Base-by-base conservation (phyloP, 2,329 filamentous ascomycete species). In the Monilinia fructigena region DNA sequence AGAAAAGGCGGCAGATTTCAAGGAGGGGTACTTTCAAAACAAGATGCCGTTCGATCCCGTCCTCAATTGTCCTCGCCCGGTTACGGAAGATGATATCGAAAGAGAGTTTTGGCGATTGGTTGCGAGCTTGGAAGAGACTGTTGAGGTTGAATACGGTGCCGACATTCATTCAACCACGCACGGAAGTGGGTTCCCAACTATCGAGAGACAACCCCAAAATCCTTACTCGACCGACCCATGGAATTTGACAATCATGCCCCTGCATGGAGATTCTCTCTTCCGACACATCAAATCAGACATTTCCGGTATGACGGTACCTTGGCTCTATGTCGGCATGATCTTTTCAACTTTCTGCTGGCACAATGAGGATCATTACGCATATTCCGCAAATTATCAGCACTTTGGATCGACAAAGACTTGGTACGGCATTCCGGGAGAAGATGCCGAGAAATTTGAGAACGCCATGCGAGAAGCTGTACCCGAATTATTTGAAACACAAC, bases 291-390 rank as follows among this genome's bases (percentile, higher is more conserved):
- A 98, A 77, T 92, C 94, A 0, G 95, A 99, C 75, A 96, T 99
- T 63, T 98, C 95, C 2, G 95, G 95, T 48, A 99, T 99, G 95
- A 99, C 95, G 0, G 94, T 99, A 10, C 95, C 95, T 0, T 99
- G 95, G 95, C 87, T 99, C 4, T 99, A 99, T 75, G 95, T 99
- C 4, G 95, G 95, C 69, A 99, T 99, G 95, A 96, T 96, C 50
- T 99, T 99, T 77, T 99, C 95, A 0, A 98, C 95, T 0, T 99
- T 99, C 75, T 99, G 95, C 78, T 99, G 95, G 95, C 95, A 99
- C 77, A 97, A 97, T 70, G 95, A 99, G 75, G 95, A 99, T 74
- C 95, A 99, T 75, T 97, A 97, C 76, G 90, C 95, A 2, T 99
- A 98, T 76, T 99, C 95, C 0, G 91, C 95, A 63, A 99, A 99